Evolutionary conservation across 179 eudicot species (phyloP).

Genomic region (Heliamphora pulchella): DNA sequence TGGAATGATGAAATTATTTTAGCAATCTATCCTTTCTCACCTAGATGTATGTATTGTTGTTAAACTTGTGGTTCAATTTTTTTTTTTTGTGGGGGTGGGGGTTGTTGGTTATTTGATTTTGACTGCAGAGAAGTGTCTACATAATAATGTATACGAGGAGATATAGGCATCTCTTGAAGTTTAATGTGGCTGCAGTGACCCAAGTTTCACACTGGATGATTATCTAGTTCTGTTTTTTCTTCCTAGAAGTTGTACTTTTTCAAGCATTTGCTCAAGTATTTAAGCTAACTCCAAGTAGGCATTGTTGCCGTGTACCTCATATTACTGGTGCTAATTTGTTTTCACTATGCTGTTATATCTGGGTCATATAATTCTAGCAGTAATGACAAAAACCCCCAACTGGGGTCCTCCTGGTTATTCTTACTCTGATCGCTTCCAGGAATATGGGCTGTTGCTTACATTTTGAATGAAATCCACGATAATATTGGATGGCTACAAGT

Average conservation of each 20-base stretch:
- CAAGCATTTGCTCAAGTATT: background rate
- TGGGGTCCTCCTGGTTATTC: background rate
- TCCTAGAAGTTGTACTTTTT: background rate
- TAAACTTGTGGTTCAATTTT: too few species aligned
- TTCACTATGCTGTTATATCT: background rate
- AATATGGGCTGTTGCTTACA: slow-evolving; percentile 65
- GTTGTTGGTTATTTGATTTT: background rate
- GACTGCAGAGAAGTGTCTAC: background rate
- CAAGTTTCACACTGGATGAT: background rate
- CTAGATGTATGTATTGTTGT: too few species aligned
- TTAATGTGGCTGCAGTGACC: background rate
- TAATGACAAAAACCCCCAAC: background rate
- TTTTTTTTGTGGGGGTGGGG: too few species aligned
- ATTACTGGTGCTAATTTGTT: slow-evolving; percentile 1
- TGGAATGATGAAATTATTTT: background rate
- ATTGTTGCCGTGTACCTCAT: background rate
- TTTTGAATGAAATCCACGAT: slow-evolving; percentile 63
- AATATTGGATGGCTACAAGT: slow-evolving; percentile 61
- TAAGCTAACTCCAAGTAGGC: too few species aligned
- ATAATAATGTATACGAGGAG: background rate
- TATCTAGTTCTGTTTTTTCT: background rate
- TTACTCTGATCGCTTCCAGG: slow-evolving; percentile 30
- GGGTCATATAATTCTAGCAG: background rate
- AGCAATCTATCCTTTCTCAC: background rate
- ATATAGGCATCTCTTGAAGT: background rate